A percentile compares a stretch with the other conserved stretches of the same genome.
Conservation (phyloP, 129 eudicot species). For the Centaurea solstitialis region DNA sequence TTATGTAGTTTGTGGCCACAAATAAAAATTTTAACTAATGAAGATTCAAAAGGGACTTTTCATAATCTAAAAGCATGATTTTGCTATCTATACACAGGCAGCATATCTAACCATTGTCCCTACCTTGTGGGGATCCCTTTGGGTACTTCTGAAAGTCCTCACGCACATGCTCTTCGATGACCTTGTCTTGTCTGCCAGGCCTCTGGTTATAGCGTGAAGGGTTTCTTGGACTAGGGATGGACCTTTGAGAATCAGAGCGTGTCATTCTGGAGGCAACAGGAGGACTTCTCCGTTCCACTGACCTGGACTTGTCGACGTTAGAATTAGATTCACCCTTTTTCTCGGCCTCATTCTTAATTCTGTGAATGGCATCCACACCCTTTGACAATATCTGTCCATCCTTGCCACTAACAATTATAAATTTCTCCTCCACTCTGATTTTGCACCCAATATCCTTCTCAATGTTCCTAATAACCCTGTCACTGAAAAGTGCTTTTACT, state of each 20-base stretch:
- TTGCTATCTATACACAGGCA: constrained; percentile 9
- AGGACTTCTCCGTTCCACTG: constrained; percentile 71
- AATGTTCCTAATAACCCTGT: constrained; percentile 58
- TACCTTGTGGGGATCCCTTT: constrained; percentile 61
- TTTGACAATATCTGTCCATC: constrained; percentile 73
- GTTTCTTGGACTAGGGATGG: constrained; percentile 46
- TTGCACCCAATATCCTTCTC: constrained; percentile 89
- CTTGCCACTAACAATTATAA: constrained; percentile 91
- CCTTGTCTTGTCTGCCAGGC: constrained; percentile 70
- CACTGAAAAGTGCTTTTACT: constrained; percentile 79
- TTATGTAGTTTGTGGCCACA: not conserved
- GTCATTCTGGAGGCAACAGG: constrained; percentile 54
- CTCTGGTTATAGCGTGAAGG: constrained; percentile 49
- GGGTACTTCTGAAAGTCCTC: constrained; percentile 69
- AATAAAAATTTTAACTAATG: not conserved
- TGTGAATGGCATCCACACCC: constrained; percentile 95
- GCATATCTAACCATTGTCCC: constrained; percentile 43
- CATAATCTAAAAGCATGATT: constrained; percentile 25
- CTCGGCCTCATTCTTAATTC: constrained; percentile 66
- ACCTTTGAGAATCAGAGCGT: constrained; percentile 66
- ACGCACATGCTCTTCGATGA: constrained; percentile 67
- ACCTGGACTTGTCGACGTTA: constrained; percentile 50
- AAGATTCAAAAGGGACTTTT: not conserved
- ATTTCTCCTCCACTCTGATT: constrained; percentile 83
- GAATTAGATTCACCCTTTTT: constrained; percentile 50